phyloP scores from a whole-genome alignment of 768 basidiomycete genomes.

The Termitomyces sp. region DNA sequence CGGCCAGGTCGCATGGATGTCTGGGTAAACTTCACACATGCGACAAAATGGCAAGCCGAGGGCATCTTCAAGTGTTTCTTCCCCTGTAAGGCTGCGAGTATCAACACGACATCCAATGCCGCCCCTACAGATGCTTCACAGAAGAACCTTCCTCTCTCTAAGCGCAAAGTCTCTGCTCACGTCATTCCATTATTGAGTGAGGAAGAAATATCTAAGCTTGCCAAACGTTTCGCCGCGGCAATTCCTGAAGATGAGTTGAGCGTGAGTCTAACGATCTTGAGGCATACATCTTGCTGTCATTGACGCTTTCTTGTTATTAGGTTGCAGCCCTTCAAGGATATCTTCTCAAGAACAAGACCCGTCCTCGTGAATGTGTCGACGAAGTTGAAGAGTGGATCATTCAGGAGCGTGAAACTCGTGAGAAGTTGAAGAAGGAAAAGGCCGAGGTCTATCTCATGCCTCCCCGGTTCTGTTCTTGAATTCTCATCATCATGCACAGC shows the following conservation, averaged over 20 bases:
- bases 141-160: slow-evolving; percentile 62
- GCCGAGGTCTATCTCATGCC: slow-evolving; percentile 38
- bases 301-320: slow-evolving; percentile 30
- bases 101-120: slow-evolving; percentile 12
- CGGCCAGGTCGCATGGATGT: slow-evolving; percentile 91
- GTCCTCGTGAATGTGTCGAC: slow-evolving; percentile 81
- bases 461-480: slow-evolving; percentile 1
- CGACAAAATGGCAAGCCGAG: slow-evolving; percentile 90
- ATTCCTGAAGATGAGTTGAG: slow-evolving; percentile 88
- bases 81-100: slow-evolving; percentile 51
- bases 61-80: slow-evolving; percentile 95
- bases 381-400: slow-evolving; percentile 76
- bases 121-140: slow-evolving; percentile 47
- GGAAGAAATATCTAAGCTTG: slow-evolving; percentile 70
- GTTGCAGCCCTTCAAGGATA: slow-evolving; percentile 85
- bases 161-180: slow-evolving; percentile 56
- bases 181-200: slow-evolving; percentile 69
- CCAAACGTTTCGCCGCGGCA: slow-evolving; percentile 76
- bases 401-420: slow-evolving; percentile 79
- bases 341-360: slow-evolving; percentile 84
- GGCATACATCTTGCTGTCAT: neutral
- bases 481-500: slow-evolving; percentile 38
- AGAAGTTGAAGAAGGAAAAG: slow-evolving; percentile 81
- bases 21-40: slow-evolving; percentile 89
- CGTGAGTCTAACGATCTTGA: slow-evolving; percentile 36